Percentiles rank a stretch among this genome's conserved stretches.
phyloP scores from a whole-genome alignment of 306 rosid species.

The Pyrus bretschneideri region DNA sequence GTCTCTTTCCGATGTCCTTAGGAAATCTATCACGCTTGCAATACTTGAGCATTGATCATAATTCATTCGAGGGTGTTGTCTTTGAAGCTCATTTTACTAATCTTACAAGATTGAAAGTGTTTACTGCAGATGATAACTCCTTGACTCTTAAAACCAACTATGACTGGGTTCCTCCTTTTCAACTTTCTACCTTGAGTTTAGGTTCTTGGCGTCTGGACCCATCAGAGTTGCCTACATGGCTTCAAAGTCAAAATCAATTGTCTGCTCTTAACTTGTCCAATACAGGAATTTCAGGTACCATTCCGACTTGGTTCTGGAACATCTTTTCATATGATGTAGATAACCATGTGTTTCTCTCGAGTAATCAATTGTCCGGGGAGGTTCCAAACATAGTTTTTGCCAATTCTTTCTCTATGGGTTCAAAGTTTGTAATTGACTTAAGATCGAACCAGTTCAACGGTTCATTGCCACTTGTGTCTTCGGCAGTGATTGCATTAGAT shows the following conservation, averaged over 20 bases:
- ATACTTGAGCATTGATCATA: fast-evolving
- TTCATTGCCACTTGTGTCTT: neutral
- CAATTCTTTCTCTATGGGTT: too few relatives aligned
- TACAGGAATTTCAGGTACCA: neutral
- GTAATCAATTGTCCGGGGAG: constrained; percentile 22
- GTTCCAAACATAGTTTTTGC: neutral
- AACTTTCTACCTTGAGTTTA: constrained; percentile 9
- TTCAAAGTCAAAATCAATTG: constrained; percentile 7
- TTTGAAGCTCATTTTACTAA: constrained; percentile 13
- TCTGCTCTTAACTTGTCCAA: neutral
- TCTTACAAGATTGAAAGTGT: neutral
- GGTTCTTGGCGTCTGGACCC: constrained; percentile 22
- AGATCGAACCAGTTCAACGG: neutral
- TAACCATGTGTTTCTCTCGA: too few relatives aligned
- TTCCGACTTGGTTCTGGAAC: constrained; percentile 10
- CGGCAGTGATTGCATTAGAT: neutral
- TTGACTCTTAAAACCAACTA: neutral
- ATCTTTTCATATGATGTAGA: too few relatives aligned
- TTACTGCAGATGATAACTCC: neutral
- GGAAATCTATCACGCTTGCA: neutral
- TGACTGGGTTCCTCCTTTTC: constrained; percentile 18
- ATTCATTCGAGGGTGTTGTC: neutral
- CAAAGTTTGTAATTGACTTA: neutral
- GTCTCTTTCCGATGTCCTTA: neutral
- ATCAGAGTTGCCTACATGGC: constrained; percentile 32